A percentile compares a stretch with the other conserved stretches of the same genome.
phyloP scores from a whole-genome alignment of 257 asterid species.

The Apocynum venetum region DNA sequence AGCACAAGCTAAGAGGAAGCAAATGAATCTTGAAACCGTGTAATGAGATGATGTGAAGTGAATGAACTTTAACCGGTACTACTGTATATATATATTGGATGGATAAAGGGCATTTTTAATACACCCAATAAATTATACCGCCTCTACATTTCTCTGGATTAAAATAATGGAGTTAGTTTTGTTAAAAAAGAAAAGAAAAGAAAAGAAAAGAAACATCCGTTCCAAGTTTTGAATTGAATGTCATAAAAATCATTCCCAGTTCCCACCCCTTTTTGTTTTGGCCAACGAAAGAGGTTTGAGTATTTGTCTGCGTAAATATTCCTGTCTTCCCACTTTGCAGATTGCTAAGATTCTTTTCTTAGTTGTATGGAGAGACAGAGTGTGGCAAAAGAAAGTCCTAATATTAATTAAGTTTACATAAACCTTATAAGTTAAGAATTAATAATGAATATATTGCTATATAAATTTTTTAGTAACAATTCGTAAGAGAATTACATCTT shows the following conservation, averaged over 20 bases:
- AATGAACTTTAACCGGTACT: background rate
- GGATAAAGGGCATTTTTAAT: background rate
- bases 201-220: background rate
- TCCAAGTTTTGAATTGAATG: background rate
- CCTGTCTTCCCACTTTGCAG: background rate
- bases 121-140: background rate
- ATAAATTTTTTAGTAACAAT: no score
- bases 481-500: no score
- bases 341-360: conserved; percentile 19
- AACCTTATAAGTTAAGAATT: no score
- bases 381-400: no score
- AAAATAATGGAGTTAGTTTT: no score
- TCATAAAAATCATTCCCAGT: background rate
- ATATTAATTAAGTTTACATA: no score
- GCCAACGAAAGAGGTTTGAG: background rate
- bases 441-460: no score
- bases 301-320: background rate
- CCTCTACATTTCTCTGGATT: background rate
- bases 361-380: background rate
- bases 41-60: background rate
- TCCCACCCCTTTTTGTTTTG: background rate
- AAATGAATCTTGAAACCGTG: background rate
- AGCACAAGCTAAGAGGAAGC: conserved; percentile 2
- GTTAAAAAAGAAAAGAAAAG: no score
- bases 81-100: conserved; percentile 2